These are phyloP conservation scores for Dioscorea zingiberensis DNA, from an alignment of 106 monocot species.

Conservation along the genomic window DNA sequence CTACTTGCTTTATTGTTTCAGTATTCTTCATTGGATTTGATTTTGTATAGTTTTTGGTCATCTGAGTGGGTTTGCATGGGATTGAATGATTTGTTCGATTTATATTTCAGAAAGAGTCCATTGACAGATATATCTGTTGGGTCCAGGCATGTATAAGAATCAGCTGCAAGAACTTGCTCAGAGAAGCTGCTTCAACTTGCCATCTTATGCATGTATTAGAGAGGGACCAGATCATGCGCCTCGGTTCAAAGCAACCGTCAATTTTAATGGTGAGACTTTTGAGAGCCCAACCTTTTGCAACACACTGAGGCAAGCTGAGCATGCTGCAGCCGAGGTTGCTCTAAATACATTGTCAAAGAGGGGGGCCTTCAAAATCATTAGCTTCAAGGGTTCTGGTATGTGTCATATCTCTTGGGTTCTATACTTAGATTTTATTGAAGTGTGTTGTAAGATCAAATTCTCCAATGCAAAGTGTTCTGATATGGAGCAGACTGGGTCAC, in stretches of 20 bases:
- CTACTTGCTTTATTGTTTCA: no score
- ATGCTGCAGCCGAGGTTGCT: slow-evolving; percentile 60
- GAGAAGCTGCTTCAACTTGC: slow-evolving; percentile 63
- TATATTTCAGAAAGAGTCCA: no score
- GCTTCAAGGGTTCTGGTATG: slow-evolving; percentile 54
- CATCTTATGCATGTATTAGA: slow-evolving; percentile 49
- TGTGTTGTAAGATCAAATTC: no score
- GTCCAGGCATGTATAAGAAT: slow-evolving; percentile 61
- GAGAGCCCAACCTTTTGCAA: slow-evolving; percentile 51
- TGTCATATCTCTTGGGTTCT: not conserved
- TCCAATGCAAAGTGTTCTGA: no score
- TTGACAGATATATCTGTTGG: not conserved
- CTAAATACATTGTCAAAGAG: slow-evolving; percentile 37
- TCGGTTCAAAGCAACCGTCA: slow-evolving; percentile 54
- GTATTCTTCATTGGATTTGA: no score
- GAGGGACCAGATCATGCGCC: slow-evolving; percentile 70
- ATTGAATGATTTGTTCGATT: no score
- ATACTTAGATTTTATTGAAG: no score
- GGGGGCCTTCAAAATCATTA: slow-evolving; percentile 48
- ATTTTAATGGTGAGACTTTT: slow-evolving; percentile 57
- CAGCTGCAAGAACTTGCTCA: slow-evolving; percentile 70
- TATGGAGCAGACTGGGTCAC: no score
- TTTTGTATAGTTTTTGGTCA: no score
- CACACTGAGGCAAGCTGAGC: slow-evolving; percentile 58
- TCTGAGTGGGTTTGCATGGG: no score